Evolutionary conservation across 176 grass and related monocot genomes (phyloP), one percentile per base, ranked within the genome.

Genomic region (Chloris gayana): DNA sequence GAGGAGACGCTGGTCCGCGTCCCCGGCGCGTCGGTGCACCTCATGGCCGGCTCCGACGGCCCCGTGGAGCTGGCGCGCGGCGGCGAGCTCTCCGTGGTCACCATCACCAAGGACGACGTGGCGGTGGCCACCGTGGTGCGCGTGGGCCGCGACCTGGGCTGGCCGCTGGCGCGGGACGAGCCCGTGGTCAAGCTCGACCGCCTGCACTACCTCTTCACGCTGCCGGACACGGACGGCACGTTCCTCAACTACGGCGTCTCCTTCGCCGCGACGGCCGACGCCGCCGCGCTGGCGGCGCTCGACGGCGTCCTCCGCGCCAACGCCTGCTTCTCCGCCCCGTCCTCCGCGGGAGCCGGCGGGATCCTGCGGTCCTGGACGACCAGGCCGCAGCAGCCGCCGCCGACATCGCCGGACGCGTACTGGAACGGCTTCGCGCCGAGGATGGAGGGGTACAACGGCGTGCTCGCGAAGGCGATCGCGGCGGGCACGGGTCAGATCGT

Each of bases 191-290:
- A 73, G 83, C 75, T 98, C 64, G 95, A 95, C 85, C 70, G 49
- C 14, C 62, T 89, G 56, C 90, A 95, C 85, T 98, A 95, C 79
- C 87, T 98, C 78, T 95, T 95, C 84, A 98, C 95, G 31, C 85
- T 98, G 26, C 84, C 89, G 4, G 92, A 87, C 77, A 80, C 87
- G 21, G 95, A 88, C 45, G 63, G 18, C 50, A 22, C 71, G 14
- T 91, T 98, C 50, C 86, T 98, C 84, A 98, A 98, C 83, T 98
- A 95, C 15, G 96, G 96, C 26, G 92, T 98, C 37, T 89, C 96
- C 9, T 98, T 98, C 74, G 38, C 72, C 11, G 62, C 70, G 29
- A 49, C 65, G 49, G 47, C 67, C 0, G 74, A 91, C 73, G 45
- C 45, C 29, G 2, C 56, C 32, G 19, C 79, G 51, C 80, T 98